phyloP scores from a whole-genome alignment of 2,329 filamentous ascomycete genomes.

The Pyricularia sp. region DNA sequence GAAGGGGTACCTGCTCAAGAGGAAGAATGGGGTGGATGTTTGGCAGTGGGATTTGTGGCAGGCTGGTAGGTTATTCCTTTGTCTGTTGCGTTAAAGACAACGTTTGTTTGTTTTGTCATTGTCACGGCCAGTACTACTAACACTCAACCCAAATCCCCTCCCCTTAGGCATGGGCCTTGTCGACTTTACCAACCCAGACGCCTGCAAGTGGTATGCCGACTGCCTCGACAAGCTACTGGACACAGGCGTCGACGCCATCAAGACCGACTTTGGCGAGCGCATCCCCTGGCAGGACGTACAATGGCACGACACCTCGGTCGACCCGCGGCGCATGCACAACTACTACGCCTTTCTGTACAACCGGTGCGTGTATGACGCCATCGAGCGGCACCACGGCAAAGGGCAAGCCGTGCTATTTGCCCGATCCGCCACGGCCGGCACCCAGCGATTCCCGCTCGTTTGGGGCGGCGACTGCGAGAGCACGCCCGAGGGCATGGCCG shows the following conservation, averaged over 20 bases:
- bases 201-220: constrained; percentile 52
- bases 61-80: constrained; percentile 23
- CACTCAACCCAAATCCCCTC: background rate
- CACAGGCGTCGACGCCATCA: constrained; percentile 61
- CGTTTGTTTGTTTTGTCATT: too few species aligned
- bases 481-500: constrained; percentile 63
- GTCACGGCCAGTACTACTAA: background rate
- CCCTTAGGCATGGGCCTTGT: constrained; percentile 60
- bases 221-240: constrained; percentile 58
- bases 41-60: constrained; percentile 76
- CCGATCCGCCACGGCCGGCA: constrained; percentile 56
- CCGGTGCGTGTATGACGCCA: constrained; percentile 56
- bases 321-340: constrained; percentile 64
- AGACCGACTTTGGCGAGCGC: constrained; percentile 69
- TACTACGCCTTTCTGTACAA: constrained; percentile 70
- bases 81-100: too few species aligned
- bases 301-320: constrained; percentile 50
- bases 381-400: constrained; percentile 42
- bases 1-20: constrained; percentile 61
- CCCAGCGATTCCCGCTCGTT: constrained; percentile 58
- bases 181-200: constrained; percentile 65
- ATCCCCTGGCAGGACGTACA: constrained; percentile 56
- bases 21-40: constrained; percentile 52
- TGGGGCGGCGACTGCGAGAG: constrained; percentile 73
- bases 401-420: constrained; percentile 57